Base-by-base conservation (phyloP, 176 grass and related monocot genomes). In the Tillandsia fasciculata region DNA sequence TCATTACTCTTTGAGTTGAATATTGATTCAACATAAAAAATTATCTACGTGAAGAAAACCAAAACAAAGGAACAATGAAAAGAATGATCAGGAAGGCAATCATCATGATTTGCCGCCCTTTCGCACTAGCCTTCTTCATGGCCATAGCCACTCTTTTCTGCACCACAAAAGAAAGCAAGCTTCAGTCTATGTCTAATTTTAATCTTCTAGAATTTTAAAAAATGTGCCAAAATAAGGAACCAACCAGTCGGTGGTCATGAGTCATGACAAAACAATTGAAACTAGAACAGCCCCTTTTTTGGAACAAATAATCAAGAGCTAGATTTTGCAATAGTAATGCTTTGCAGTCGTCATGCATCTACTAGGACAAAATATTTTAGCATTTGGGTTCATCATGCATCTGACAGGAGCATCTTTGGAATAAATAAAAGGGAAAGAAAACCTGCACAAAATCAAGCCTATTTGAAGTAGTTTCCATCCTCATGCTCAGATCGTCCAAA, bases 81-180 rank as follows among this genome's bases (percentile, higher is more conserved):
- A 97, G 93, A 73, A 97, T 49, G 50, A 90, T 73, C 50, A 87
- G 76, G 83, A 97, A 90, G 13, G 79, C 84, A 69, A 90, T 92
- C 77, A 90, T 87, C 84, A 92, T 79, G 75, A 90, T 78, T 65
- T 92, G 93, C 29, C 0, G 27, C 52, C 86, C 84, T 79, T 92
- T 92, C 48, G 63, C 79, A 54, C 79, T 85, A 3, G 86, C 84
- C 77, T 97, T 97, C 80, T 92, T 92, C 79, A 97, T 84, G 47
- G 92, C 86, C 93, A 90, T 92, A 23, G 93, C 86, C 70, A 97
- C 93, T 77, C 87, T 90, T 87, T 90, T 92, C 89, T 97, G 84
- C 59, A 52, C 11, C 53, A 52, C 20, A 24, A 3, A 28, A 53
- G 0, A 23, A 42, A 12, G 13, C 2, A 52, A 64, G 10, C 49